Conservation (phyloP, 1,139 yeast genomes). For the Candida gigantensis region DNA sequence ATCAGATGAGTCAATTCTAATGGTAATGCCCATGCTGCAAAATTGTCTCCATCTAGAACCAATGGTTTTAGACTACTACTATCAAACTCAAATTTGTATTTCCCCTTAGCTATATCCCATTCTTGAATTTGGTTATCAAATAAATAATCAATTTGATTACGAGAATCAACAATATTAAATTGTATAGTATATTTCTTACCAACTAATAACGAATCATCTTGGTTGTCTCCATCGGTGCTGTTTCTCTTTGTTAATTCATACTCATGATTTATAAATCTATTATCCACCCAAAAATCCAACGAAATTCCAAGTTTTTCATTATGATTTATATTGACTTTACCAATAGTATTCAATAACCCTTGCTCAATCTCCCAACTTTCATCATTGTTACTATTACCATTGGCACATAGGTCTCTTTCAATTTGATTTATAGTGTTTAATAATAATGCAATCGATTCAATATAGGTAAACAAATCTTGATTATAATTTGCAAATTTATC, state of each 20-base stretch:
- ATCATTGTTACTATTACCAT: conserved; percentile 10
- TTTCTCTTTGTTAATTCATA: conserved; percentile 10
- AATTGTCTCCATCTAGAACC: conserved; percentile 4
- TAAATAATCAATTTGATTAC: conserved; percentile 19
- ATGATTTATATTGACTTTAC: conserved; percentile 32
- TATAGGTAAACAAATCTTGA: conserved; percentile 33
- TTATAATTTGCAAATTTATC: conserved; percentile 36
- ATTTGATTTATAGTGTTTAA: conserved; percentile 22
- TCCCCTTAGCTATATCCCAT: conserved; percentile 20
- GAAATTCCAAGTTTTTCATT: conserved; percentile 33
- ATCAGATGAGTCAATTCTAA: conserved; percentile 28
- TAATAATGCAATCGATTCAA: conserved; percentile 34
- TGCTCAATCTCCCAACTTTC: conserved; percentile 22
- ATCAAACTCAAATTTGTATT: conserved; percentile 11
- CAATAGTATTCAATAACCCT: conserved; percentile 30
- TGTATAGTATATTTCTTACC: conserved; percentile 18
- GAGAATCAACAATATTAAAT: conserved; percentile 8
- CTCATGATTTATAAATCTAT: conserved; percentile 30
- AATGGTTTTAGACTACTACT: conserved; percentile 12
- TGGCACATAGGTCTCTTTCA: conserved; percentile 19
- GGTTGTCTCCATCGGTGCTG: too few species aligned
- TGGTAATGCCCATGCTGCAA: conserved; percentile 20
- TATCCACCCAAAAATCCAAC: conserved; percentile 41
- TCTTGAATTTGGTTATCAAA: conserved; percentile 21
- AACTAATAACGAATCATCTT: too few species aligned